phyloP scores from a whole-genome alignment of 1,139 yeast species.

The Yamadazyma atmosphaerica region DNA sequence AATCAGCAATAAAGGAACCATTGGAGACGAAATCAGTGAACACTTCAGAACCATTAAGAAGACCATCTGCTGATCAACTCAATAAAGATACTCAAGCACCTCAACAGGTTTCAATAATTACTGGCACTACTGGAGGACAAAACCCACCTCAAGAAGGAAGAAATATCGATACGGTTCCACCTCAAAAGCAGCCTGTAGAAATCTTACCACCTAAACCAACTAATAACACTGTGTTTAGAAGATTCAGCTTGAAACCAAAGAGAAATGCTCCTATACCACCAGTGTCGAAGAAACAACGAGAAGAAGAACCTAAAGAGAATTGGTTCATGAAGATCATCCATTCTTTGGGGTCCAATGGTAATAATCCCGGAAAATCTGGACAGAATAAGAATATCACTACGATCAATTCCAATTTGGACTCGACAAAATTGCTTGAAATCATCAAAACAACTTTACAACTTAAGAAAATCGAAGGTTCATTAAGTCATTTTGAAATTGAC shows the following conservation, averaged over 20 bases:
- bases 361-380: background rate
- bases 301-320: conserved; percentile 19
- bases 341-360: conserved; percentile 20
- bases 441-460: conserved; percentile 45
- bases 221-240: conserved; percentile 33
- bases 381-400: conserved; percentile 23
- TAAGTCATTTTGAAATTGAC: conserved; percentile 41
- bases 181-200: conserved; percentile 2
- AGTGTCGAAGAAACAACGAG: conserved; percentile 2
- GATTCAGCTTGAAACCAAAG: conserved; percentile 41
- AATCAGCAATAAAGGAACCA: background rate
- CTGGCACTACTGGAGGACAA: background rate
- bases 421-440: conserved; percentile 33
- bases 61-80: too few relatives aligned
- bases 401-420: conserved; percentile 33
- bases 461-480: conserved; percentile 53
- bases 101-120: background rate
- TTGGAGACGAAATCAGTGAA: too few relatives aligned
- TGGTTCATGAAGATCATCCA: conserved; percentile 45
- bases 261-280: conserved; percentile 50
- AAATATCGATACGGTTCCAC: conserved; percentile 1
- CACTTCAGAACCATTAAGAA: too few relatives aligned
- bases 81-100: too few relatives aligned
- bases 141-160: background rate
- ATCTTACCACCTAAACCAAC: conserved; percentile 20